These are phyloP conservation scores for Chaetomium cochliodes DNA, from an alignment of 495 filamentous ascomycete species.

Conservation along the genomic window DNA sequence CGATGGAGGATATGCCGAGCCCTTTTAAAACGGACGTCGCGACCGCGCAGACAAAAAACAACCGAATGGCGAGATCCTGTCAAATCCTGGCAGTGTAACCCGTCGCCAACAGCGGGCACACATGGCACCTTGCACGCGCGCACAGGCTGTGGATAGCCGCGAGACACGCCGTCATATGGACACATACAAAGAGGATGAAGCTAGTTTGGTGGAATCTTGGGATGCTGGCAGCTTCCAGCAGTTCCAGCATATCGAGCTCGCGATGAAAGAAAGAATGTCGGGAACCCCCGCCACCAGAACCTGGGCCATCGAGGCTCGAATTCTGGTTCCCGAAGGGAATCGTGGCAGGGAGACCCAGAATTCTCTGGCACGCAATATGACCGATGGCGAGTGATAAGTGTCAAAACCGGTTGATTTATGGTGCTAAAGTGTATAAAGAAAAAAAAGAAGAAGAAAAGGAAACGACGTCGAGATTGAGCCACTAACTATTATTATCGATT, in stretches of 20 bases:
- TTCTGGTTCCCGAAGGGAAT: conserved; percentile 13
- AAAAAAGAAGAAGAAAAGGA: background rate
- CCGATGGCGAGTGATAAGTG: conserved; percentile 15
- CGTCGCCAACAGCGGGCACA: background rate
- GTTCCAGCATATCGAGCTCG: background rate
- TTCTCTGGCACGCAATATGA: conserved; percentile 23
- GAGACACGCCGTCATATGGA: background rate
- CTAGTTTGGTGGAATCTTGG: background rate
- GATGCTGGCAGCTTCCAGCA: background rate
- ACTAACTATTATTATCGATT: too few species aligned
- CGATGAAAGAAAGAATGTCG: conserved; percentile 9
- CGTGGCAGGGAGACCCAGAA: background rate
- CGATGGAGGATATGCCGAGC: background rate
- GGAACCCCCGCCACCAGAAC: conserved; percentile 18
- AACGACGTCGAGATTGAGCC: background rate
- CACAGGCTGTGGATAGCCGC: conserved; percentile 11
- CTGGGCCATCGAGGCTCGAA: conserved; percentile 11
- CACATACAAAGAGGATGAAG: background rate
- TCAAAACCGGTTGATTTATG: conserved; percentile 25
- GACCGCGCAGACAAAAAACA: background rate
- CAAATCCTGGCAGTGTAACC: background rate
- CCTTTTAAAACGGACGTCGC: background rate
- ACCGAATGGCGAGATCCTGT: background rate
- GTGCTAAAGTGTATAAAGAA: conserved; percentile 21
- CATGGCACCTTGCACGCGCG: background rate